phyloP scores from a whole-genome alignment of 345 rosid species.

The Cardiospermum halicacabum region DNA sequence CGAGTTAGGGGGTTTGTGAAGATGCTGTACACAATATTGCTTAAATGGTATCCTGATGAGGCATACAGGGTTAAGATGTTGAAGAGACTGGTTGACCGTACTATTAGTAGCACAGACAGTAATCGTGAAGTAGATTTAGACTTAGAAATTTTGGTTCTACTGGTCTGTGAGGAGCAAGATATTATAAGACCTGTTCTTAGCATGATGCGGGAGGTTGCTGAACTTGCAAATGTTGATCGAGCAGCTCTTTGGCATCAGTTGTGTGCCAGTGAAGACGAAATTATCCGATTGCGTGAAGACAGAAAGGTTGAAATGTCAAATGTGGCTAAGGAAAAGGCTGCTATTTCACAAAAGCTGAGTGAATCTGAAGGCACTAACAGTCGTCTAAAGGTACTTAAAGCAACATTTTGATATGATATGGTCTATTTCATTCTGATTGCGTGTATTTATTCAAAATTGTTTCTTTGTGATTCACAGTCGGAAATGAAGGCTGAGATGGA shows the following conservation, averaged over 20 bases:
- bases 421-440: conserved; percentile 1
- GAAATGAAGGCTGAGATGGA: conserved; percentile 90
- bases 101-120: conserved; percentile 61
- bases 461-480: conserved; percentile 47
- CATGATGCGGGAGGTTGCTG: conserved; percentile 88
- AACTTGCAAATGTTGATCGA: conserved; percentile 86
- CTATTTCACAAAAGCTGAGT: conserved; percentile 55
- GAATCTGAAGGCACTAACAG: conserved; percentile 70
- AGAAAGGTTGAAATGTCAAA: conserved; percentile 59
- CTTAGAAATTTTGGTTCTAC: conserved; percentile 74
- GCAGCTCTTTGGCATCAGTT: conserved; percentile 94
- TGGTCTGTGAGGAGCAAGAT: conserved; percentile 84
- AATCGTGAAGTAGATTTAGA: conserved; percentile 60
- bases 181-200: conserved; percentile 60
- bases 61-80: conserved; percentile 68
- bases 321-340: conserved; percentile 64
- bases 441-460: conserved; percentile 12
- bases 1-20: conserved; percentile 79
- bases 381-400: conserved; percentile 68
- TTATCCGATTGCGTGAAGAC: conserved; percentile 62
- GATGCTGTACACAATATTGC: conserved; percentile 70
- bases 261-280: conserved; percentile 76
- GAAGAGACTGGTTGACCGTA: conserved; percentile 85
- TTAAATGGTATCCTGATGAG: conserved; percentile 84
- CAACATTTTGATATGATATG: conserved; percentile 16